Percentiles rank a stretch among this genome's conserved stretches.
These are phyloP conservation scores for Pseudocercospora macadamiae DNA, from an alignment of 2,329 filamentous ascomycete genomes.

Conservation along the genomic window DNA sequence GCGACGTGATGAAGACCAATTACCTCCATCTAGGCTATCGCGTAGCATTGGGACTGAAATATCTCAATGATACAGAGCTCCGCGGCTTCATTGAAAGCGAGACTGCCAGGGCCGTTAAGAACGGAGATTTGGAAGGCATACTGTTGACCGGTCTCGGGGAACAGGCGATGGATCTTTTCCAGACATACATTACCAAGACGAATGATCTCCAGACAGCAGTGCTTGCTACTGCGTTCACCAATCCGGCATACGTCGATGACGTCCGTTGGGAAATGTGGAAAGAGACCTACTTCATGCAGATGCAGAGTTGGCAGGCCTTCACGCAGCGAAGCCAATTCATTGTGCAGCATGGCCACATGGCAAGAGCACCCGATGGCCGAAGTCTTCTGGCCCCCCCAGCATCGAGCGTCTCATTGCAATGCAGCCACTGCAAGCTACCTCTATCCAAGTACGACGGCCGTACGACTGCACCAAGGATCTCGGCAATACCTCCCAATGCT, in stretches of 20 bases:
- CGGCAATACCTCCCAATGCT: slow-evolving; percentile 29
- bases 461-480: slow-evolving; percentile 6
- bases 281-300: slow-evolving; percentile 70
- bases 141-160: slow-evolving; percentile 78
- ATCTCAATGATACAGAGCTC: slow-evolving; percentile 62
- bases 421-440: slow-evolving; percentile 69
- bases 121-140: slow-evolving; percentile 76
- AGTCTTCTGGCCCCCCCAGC: slow-evolving; percentile 67
- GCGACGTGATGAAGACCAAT: slow-evolving; percentile 70
- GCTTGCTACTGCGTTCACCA: slow-evolving; percentile 72
- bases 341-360: slow-evolving; percentile 72
- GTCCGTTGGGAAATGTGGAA: slow-evolving; percentile 75
- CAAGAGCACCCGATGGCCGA: slow-evolving; percentile 63
- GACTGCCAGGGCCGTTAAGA: slow-evolving; percentile 61
- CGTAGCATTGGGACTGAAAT: slow-evolving; percentile 71
- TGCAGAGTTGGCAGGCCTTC: slow-evolving; percentile 72
- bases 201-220: slow-evolving; percentile 79
- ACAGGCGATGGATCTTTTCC: slow-evolving; percentile 72
- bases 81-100: slow-evolving; percentile 53
- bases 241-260: slow-evolving; percentile 76
- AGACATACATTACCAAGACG: slow-evolving; percentile 74
- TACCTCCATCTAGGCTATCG: slow-evolving; percentile 76
- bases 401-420: slow-evolving; percentile 73
- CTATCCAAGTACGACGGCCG: slow-evolving; percentile 52
- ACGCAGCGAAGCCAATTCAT: slow-evolving; percentile 77